phyloP scores from a whole-genome alignment of 345 rosid species.

The Psidium guajava region DNA sequence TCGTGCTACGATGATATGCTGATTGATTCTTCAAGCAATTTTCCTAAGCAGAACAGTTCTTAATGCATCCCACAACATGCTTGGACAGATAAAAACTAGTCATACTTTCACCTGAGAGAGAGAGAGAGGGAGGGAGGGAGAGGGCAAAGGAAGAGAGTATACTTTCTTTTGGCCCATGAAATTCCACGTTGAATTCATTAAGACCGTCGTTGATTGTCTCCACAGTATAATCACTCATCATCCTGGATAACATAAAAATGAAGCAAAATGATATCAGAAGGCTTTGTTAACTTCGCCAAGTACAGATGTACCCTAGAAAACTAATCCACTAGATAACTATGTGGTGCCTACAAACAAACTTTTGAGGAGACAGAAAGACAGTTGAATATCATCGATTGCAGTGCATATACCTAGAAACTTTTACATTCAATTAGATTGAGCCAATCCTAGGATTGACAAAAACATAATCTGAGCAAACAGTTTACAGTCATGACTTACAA shows the following conservation, averaged over 20 bases:
- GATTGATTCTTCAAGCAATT: not conserved
- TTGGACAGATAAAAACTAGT: not conserved
- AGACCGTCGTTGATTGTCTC: conserved; percentile 68
- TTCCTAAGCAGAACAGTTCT: not conserved
- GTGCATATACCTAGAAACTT: not conserved
- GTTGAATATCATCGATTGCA: not conserved
- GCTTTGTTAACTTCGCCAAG: not conserved
- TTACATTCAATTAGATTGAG: not conserved
- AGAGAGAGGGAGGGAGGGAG: not conserved
- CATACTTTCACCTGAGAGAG: not conserved
- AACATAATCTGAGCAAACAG: not conserved
- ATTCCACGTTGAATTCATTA: conserved; percentile 60
- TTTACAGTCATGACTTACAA: not conserved
- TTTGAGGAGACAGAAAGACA: not conserved
- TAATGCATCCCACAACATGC: not conserved
- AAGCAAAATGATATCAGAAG: not conserved
- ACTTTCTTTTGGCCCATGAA: conserved; percentile 77
- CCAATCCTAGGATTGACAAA: not conserved
- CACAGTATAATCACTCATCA: conserved; percentile 73
- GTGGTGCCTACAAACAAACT: not conserved
- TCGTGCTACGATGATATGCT: not conserved
- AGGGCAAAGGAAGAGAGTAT: conserved; percentile 1
- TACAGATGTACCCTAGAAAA: not conserved
- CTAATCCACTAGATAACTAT: not conserved
- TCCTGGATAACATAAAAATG: conserved; percentile 32